These are phyloP conservation scores for Russula olivacea DNA, from an alignment of 768 basidiomycete species.

Conservation along the genomic window DNA sequence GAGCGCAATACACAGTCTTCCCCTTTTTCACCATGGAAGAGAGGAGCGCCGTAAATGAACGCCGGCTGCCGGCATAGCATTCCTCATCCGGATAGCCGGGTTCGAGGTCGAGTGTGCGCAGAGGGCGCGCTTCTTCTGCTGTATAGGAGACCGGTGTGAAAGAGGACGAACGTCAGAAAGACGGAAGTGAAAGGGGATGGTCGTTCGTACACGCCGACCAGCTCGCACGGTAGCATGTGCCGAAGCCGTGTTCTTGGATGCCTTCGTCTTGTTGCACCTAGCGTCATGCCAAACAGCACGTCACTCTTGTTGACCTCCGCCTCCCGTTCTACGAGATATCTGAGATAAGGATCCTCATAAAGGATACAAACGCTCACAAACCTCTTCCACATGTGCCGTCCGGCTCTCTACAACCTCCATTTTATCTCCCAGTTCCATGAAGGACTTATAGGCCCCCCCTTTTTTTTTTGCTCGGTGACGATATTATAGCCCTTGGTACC, in stretches of 20 bases:
- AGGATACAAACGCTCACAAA: conserved; percentile 29
- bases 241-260: conserved; percentile 33
- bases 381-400: conserved; percentile 76
- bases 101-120: conserved; percentile 73
- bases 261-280: conserved; percentile 38
- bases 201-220: conserved; percentile 44
- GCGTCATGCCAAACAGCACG: conserved; percentile 38
- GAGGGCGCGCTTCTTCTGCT: conserved; percentile 72
- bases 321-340: conserved; percentile 32
- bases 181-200: conserved; percentile 19
- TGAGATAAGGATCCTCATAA: neutral
- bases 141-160: conserved; percentile 80
- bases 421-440: conserved; percentile 68
- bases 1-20: conserved; percentile 68
- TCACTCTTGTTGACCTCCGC: conserved; percentile 34
- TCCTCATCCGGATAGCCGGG: conserved; percentile 90
- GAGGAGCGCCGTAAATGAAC: conserved; percentile 85
- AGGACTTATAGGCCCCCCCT: conserved; percentile 75
- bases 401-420: conserved; percentile 70
- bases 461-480: conserved; percentile 85
- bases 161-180: conserved; percentile 3
- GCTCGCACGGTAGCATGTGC: conserved; percentile 37
- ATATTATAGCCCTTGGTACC: conserved; percentile 89
- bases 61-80: conserved; percentile 84
- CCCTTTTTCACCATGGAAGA: conserved; percentile 75